Percentiles rank a stretch among this genome's conserved stretches.
phyloP scores from a whole-genome alignment of 352 stramenopile species.

The Phytophthora melonis region DNA sequence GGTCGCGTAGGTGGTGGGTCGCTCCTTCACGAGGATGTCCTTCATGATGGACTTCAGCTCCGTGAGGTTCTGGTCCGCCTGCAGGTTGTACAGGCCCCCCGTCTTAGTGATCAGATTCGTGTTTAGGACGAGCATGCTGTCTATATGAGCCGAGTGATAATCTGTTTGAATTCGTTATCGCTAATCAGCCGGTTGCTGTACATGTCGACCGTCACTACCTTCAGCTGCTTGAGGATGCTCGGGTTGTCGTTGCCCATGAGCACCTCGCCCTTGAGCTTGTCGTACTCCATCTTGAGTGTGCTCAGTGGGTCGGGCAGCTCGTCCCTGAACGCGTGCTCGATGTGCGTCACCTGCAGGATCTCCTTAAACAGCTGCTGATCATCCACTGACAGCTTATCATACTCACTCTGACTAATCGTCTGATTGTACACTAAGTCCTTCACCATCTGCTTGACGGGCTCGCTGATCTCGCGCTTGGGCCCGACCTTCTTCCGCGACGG shows the following conservation, averaged over 20 bases:
- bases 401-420: not conserved
- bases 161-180: slow-evolving; percentile 22
- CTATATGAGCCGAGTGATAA: slow-evolving; percentile 13
- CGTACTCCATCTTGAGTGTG: slow-evolving; percentile 13
- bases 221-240: slow-evolving; percentile 14
- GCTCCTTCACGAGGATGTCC: slow-evolving; percentile 23
- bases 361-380: slow-evolving; percentile 22
- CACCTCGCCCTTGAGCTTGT: slow-evolving; percentile 18
- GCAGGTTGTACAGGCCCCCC: slow-evolving; percentile 10
- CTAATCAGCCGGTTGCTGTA: slow-evolving; percentile 14
- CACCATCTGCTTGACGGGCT: not conserved
- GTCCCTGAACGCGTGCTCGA: slow-evolving; percentile 18
- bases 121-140: slow-evolving; percentile 3
- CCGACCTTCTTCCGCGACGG: not conserved
- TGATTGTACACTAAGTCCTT: not conserved
- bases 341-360: slow-evolving; percentile 13
- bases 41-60: slow-evolving; percentile 15
- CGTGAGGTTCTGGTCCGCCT: slow-evolving; percentile 15
- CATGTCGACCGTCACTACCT: slow-evolving; percentile 18
- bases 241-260: slow-evolving; percentile 22
- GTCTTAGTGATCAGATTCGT: slow-evolving; percentile 1
- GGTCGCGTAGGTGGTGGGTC: not conserved
- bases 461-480: not conserved
- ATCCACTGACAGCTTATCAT: not conserved
- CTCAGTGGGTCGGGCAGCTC: slow-evolving; percentile 14